phyloP scores from a whole-genome alignment of 2,329 filamentous ascomycete species.

The Penicillium sp. region DNA sequence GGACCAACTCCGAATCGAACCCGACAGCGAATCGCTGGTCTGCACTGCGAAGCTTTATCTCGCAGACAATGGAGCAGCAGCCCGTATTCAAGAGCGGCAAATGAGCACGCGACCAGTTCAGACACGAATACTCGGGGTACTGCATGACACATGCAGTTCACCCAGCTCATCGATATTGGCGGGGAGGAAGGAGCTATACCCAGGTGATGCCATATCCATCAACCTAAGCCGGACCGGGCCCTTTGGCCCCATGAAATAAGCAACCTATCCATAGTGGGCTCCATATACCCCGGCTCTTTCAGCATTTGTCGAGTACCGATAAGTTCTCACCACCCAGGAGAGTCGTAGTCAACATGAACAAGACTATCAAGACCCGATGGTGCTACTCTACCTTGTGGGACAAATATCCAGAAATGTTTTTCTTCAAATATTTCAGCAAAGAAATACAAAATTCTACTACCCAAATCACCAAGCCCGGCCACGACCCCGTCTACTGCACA shows the following conservation, averaged over 20 bases:
- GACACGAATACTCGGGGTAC: background rate
- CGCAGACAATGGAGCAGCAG: conserved; percentile 83
- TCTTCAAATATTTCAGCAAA: background rate
- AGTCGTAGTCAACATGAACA: background rate
- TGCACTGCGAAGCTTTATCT: conserved; percentile 76
- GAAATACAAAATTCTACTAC: background rate
- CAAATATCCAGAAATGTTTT: background rate
- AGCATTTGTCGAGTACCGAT: background rate
- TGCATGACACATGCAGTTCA: background rate
- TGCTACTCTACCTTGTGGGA: background rate
- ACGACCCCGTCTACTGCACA: background rate
- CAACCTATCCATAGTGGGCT: background rate
- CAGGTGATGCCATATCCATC: background rate
- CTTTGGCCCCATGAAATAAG: background rate
- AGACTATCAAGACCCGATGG: background rate
- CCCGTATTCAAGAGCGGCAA: conserved; percentile 58
- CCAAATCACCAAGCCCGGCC: background rate
- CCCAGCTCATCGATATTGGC: background rate
- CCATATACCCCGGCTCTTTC: background rate
- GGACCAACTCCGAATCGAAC: conserved; percentile 15
- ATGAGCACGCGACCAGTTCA: conserved; percentile 14
- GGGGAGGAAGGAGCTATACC: background rate
- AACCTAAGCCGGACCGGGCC: background rate
- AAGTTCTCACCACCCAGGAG: background rate
- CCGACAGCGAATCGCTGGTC: conserved; percentile 64